Evolutionary conservation across 805 yeast species (phyloP), one percentile per base, ranked within the genome.

Genomic region (Isabelozyma heimii): DNA sequence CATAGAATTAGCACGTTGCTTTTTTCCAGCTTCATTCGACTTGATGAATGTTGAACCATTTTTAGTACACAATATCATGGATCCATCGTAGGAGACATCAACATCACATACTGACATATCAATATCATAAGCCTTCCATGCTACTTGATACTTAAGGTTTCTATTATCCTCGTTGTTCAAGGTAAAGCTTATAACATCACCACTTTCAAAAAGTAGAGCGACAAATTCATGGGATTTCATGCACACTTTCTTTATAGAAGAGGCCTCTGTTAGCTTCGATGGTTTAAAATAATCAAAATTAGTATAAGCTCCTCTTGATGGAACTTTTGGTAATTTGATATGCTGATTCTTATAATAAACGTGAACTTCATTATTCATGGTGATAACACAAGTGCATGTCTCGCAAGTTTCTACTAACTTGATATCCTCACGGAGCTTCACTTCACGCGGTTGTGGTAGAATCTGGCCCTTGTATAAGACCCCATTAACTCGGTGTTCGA

Each of bases 71-170:
- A 91, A 61, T 1, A 91, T 70, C 2, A 89, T 63, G 0, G 88
- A 82, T 0, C 95, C 95, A 57, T 85, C 87, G 14, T 67, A 70
- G 2, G 87, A 79, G 41, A 85, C 75, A 57, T 84, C 92, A 30
- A 87, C 77, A 65, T 89, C 96, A 4, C 69, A 70, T 43, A 82
- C 89, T 47, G 70, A 73, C 75, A 81, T 67, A 55, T 81, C 84
- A 9, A 66, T 62, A 44, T 80, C 80, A 47, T 80, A 73, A 0
- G 91, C 88, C 30, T 67, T 75, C 92, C 94, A 88, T n/a, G 79
- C 67, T 1, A 68, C 62, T 0, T 62, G 53, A 54, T 79, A 82
- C 42, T 76, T 82, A 12, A 81, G 61, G 37, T 58, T 66, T 14
- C 75, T 76, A 38, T 50, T 54, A 47, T 54, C 65, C 47, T 47